phyloP scores from a whole-genome alignment of 352 stramenopile genomes.

The Phytophthora pisi region DNA sequence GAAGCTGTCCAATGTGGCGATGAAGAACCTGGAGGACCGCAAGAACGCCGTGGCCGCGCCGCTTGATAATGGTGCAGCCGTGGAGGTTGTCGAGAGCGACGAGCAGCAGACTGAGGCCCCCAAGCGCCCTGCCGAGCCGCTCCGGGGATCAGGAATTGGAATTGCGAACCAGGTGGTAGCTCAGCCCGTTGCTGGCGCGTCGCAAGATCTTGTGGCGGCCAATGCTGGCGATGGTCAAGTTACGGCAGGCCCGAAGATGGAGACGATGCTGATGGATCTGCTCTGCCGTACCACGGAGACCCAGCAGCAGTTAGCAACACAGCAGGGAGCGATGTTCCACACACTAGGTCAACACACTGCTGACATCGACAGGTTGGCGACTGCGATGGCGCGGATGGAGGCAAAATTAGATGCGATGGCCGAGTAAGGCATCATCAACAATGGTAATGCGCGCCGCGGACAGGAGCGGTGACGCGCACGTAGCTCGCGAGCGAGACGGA shows the following conservation, averaged over 20 bases:
- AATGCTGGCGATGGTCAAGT: constrained; percentile 87
- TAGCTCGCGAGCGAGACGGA: constrained; percentile 30
- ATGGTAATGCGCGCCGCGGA: constrained; percentile 34
- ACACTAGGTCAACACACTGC: constrained; percentile 90
- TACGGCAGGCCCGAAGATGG: constrained; percentile 86
- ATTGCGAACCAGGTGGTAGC: constrained; percentile 84
- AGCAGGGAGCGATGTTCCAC: constrained; percentile 91
- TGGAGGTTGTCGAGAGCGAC: constrained; percentile 38
- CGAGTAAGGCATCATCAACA: constrained; percentile 53
- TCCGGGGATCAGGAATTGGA: constrained; percentile 71
- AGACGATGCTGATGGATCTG: constrained; percentile 91
- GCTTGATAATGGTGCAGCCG: constrained; percentile 53
- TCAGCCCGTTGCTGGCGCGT: constrained; percentile 50
- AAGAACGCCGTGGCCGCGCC: constrained; percentile 84
- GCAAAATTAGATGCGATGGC: constrained; percentile 87
- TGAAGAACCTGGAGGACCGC: constrained; percentile 91
- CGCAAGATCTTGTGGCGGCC: constrained; percentile 82
- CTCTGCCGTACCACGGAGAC: constrained; percentile 89
- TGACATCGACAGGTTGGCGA: constrained; percentile 89
- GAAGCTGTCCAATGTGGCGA: constrained; percentile 89
- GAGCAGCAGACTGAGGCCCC: constrained; percentile 31
- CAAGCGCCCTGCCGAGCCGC: constrained; percentile 42
- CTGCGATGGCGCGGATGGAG: constrained; percentile 88
- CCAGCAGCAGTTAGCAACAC: constrained; percentile 90
- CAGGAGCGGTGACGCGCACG: constrained; percentile 22